Evolutionary conservation across 805 yeast species (phyloP), one percentile per base, ranked within the genome.

Genomic region (Hanseniaspora hatyaiensis): DNA sequence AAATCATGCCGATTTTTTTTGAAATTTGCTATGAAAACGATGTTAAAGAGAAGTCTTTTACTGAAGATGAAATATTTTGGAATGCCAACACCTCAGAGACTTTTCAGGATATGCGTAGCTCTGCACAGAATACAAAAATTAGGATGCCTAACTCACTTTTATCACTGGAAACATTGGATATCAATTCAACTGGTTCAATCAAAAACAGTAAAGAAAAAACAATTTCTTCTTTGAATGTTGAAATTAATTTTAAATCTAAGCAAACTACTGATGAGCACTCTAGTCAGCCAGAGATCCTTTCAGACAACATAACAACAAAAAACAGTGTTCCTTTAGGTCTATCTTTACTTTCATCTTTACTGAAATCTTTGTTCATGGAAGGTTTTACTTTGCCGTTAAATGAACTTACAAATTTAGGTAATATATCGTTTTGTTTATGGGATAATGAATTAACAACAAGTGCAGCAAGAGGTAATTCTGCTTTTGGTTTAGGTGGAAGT

Each of bases 1-100:
- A 76, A 51, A 47, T 82, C 3, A 52, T 82, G 18, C 96, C 96
- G 0, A 71, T 75, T 40, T 57, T 80, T 6, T 82, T 73, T 56
- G 95, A 87, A 61, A 58, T 65, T 9, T 66, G 53, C 40, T 63
- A 57, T 22, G 64, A 55, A 54, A 31, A 26, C 5, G 23, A 37
- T 8, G 65, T 55, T 46, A 62, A 63, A 11, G 62, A 61, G 55
- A 65, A 60, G n/a, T 40, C 41, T 42, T 12, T 41, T 20, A 31
- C 28, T 16, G 51, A 48, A 43, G 54, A 55, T 33, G 56, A 56
- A 6, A 54, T 72, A 8, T 69, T 77, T 58, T 71, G 81, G 82
- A 62, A 69, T 43, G 46, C 53, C 3, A 52, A 49, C 49, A 49
- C 47, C 32, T 38, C 56, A 22, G 49, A 53, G 26, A 40, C 42